phyloP scores from a whole-genome alignment of 2,329 filamentous ascomycete species.

The Ophiognomonia clavigignenti-juglandacearum region DNA sequence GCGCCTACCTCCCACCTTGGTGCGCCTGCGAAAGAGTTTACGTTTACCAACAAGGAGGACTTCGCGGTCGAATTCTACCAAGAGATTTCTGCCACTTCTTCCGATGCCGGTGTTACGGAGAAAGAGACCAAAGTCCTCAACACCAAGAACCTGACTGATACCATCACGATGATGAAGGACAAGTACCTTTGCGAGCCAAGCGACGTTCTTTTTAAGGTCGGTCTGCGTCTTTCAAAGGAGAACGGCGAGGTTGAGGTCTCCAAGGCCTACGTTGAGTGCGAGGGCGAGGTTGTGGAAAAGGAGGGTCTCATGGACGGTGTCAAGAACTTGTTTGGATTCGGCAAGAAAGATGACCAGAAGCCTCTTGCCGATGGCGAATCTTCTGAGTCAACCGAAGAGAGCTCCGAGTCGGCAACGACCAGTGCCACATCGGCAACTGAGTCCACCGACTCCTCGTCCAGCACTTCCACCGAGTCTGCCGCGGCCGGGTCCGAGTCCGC shows the following conservation, averaged over 20 bases:
- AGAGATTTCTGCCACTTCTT: conserved; percentile 45
- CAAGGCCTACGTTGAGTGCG: conserved; percentile 77
- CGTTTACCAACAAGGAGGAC: conserved; percentile 77
- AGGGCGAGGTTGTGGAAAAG: conserved; percentile 68
- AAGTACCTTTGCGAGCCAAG: conserved; percentile 71
- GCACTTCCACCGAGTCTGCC: conserved; percentile 30
- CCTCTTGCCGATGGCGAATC: conserved; percentile 57
- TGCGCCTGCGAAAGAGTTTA: conserved; percentile 73
- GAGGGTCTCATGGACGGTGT: conserved; percentile 86
- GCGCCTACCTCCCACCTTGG: conserved; percentile 71
- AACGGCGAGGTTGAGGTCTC: conserved; percentile 77
- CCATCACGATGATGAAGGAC: conserved; percentile 71
- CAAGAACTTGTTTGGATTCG: conserved; percentile 94
- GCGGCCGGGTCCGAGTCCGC: conserved; percentile 43
- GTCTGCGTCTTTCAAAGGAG: conserved; percentile 64
- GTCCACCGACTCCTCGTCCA: conserved; percentile 22
- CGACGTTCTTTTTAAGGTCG: conserved; percentile 77
- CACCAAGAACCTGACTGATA: conserved; percentile 81
- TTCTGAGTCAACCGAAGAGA: conserved; percentile 33
- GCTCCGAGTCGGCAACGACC: conserved; percentile 34
- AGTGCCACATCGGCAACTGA: conserved; percentile 33
- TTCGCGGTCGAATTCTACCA: conserved; percentile 79
- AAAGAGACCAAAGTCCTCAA: conserved; percentile 61
- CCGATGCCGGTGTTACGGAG: conserved; percentile 44
- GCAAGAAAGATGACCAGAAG: conserved; percentile 84